Conservation (phyloP, 805 yeast species). For the Candida glaebosa region DNA sequence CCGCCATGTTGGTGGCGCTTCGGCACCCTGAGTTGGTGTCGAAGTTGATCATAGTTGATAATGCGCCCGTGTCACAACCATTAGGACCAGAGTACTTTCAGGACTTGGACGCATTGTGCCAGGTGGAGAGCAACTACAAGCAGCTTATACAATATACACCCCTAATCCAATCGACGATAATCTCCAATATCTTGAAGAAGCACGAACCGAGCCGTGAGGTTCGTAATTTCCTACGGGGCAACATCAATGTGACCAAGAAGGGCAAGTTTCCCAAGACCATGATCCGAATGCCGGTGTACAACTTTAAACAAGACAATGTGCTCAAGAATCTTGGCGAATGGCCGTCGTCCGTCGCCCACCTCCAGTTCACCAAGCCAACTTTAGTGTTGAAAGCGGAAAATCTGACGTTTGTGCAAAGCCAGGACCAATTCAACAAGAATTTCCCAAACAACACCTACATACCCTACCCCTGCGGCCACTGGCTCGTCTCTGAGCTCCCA, state of each 20-base stretch:
- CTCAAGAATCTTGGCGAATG: conserved; percentile 19
- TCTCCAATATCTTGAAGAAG: conserved; percentile 18
- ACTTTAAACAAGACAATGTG: conserved; percentile 16
- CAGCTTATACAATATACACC: conserved; percentile 13
- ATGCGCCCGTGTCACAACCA: conserved; percentile 39
- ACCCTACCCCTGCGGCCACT: conserved; percentile 31
- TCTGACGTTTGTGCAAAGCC: conserved; percentile 39
- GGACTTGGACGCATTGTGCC: conserved; percentile 38
- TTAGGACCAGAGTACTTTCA: conserved; percentile 32
- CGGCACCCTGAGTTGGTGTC: conserved; percentile 35
- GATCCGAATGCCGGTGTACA: conserved; percentile 20
- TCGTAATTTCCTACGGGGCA: conserved; percentile 37
- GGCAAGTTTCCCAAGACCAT: conserved; percentile 3
- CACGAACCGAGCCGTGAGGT: conserved; percentile 24
- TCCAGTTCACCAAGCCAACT: conserved; percentile 27
- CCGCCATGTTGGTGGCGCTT: conserved; percentile 46
- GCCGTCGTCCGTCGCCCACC: conserved; percentile 17
- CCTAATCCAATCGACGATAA: conserved; percentile 7
- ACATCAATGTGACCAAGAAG: conserved; percentile 16
- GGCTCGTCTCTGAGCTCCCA: conserved; percentile 41
- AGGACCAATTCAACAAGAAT: conserved; percentile 19
- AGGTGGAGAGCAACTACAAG: conserved; percentile 30
- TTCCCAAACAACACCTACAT: conserved; percentile 18
- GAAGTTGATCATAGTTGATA: conserved; percentile 47
- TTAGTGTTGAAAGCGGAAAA: conserved; percentile 42